These are phyloP conservation scores for Suhomyces bribrorum DNA, from an alignment of 1,139 yeast species.

Conservation along the genomic window DNA sequence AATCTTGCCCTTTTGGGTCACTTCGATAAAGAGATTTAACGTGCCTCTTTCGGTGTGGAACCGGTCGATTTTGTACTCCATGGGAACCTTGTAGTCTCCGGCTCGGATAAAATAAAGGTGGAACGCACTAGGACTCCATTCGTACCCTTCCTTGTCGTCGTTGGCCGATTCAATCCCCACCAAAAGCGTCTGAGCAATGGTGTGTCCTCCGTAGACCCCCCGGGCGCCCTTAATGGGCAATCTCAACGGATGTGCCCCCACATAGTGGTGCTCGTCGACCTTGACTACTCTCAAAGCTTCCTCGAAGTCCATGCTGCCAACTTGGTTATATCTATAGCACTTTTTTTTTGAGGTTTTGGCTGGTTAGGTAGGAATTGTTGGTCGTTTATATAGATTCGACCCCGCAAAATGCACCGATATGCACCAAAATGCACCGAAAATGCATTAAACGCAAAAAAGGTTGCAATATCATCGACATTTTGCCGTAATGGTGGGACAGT, in stretches of 20 bases:
- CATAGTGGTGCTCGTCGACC: slow-evolving; percentile 31
- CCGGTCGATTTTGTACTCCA: slow-evolving; percentile 59
- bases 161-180: slow-evolving; percentile 56
- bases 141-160: slow-evolving; percentile 16
- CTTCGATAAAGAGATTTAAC: slow-evolving; percentile 30
- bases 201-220: slow-evolving; percentile 80
- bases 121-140: slow-evolving; percentile 37
- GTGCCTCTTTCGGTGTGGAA: slow-evolving; percentile 33
- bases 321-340: too few relatives aligned
- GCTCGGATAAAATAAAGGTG: slow-evolving; percentile 45
- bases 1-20: slow-evolving; percentile 31
- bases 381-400: neutral
- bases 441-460: too few relatives aligned
- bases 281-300: slow-evolving; percentile 40
- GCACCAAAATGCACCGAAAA: too few relatives aligned
- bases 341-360: too few relatives aligned
- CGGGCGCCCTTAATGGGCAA: slow-evolving; percentile 54
- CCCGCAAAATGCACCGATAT: neutral
- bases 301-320: slow-evolving; percentile 29
- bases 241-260: slow-evolving; percentile 40
- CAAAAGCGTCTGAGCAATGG: slow-evolving; percentile 68
- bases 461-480: too few relatives aligned
- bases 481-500: too few relatives aligned
- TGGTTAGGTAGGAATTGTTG: neutral
- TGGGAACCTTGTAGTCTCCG: slow-evolving; percentile 51